phyloP scores from a whole-genome alignment of 345 rosid species.

The Arabidopsis thaliana region DNA sequence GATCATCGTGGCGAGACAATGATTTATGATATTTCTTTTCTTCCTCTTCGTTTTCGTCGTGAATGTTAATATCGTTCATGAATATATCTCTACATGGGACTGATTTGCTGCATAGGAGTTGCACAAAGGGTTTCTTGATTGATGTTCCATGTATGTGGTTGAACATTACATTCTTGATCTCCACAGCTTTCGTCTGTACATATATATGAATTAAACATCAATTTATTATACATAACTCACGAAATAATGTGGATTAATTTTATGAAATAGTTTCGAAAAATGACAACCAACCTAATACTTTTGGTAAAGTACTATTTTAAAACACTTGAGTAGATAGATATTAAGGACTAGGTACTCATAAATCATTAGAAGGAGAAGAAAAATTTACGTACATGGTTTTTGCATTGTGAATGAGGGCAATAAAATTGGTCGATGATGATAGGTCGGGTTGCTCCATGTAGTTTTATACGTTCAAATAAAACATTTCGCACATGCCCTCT shows the following conservation, averaged over 20 bases:
- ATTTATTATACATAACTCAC: not conserved
- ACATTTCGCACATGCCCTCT: conserved; percentile 53
- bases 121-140: conserved; percentile 29
- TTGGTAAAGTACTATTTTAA: not conserved
- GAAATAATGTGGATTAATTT: not conserved
- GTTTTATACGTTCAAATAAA: conserved; percentile 43
- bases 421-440: conserved; percentile 64
- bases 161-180: conserved; percentile 42
- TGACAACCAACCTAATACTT: not conserved
- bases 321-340: not conserved
- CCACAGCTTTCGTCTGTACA: conserved; percentile 52
- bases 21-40: not conserved
- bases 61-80: conserved; percentile 46
- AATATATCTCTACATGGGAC: conserved; percentile 48
- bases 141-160: conserved; percentile 50
- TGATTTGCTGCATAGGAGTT: conserved; percentile 48
- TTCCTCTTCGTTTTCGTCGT: not conserved
- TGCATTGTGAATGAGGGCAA: conserved; percentile 53
- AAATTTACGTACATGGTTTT: conserved; percentile 43
- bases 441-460: conserved; percentile 42
- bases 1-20: not conserved
- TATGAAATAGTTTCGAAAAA: not conserved
- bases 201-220: not conserved
- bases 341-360: too few relatives aligned
- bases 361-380: not conserved